Evolutionary conservation across 1,284 basidiomycete genomes (phyloP), one percentile per base, ranked within the genome.

Genomic region (Fomitopsis betulina): DNA sequence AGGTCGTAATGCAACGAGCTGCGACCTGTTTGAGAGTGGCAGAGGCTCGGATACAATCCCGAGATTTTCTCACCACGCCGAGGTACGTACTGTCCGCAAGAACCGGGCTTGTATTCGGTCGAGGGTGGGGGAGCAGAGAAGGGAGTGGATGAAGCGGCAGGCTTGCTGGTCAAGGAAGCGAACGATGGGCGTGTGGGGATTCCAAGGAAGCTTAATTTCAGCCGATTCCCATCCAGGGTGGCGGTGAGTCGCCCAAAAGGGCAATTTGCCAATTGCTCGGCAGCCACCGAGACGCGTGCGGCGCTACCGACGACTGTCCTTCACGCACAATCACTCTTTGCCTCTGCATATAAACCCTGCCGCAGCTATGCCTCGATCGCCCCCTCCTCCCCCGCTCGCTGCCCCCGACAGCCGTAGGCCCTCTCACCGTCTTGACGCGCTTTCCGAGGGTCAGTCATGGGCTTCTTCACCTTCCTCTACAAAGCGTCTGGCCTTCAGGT

Each of bases 391-490:
- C 50, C 25, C 45, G 30, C 21, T 58, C 52, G 53, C 21, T 27
- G 37, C 15, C 9, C 39, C 53, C 53, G 45, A 13, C 52, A 33
- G 33, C 53, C 15, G 30, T 21, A 15, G 21, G 21, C 23, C 10
- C 52, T 23, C 23, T 30, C 45, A 19, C 9, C 33, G 25, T 40
- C 15, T 17, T 17, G n/a, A 19, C 49, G 30, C 49, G 32, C 19
- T 43, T n/a, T 32, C 19, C 13, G 7, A n/a, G 17, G 13, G 37
- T 35, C 12, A 35, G 25, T 52, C n/a, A 60, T 60, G 58, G 58
- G 58, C 47, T 60, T 60, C 55, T 51, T 60, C 55, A 57, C 47
- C 55, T 57, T 56, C 50, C 52, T 57, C 39, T 57, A 56, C 55
- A 19, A 21, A 40, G 50, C 56, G n/a, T 43, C 40, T 32, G n/a